Evolutionary conservation across 106 monocot species (phyloP).

Genomic region (Hemerocallis citrina): DNA sequence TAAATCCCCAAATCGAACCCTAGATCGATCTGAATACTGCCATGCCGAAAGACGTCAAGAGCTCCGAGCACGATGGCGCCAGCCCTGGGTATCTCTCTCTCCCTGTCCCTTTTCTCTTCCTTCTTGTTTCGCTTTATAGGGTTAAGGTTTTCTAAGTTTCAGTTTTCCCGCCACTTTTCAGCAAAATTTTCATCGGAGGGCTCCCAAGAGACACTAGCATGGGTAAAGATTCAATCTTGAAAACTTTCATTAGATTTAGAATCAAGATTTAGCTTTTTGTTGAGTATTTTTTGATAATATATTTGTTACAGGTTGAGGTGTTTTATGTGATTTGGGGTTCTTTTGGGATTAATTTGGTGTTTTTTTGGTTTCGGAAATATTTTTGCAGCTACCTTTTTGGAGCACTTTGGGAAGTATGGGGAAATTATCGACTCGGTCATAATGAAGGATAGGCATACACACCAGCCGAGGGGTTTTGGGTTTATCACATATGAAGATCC

Average conservation of each 20-base stretch:
- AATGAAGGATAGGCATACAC: slow-evolving; percentile 57
- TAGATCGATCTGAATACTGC: background rate
- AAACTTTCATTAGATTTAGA: no score
- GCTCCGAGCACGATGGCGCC: slow-evolving; percentile 6
- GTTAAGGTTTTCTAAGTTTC: no score
- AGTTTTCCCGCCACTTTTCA: no score
- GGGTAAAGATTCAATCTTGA: slow-evolving; percentile 2
- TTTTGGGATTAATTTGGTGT: background rate
- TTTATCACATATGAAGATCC: slow-evolving; percentile 74
- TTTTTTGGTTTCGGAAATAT: background rate
- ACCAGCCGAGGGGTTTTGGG: slow-evolving; percentile 75
- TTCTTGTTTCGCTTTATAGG: no score
- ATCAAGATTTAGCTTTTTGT: background rate
- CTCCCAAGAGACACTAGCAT: slow-evolving; percentile 29
- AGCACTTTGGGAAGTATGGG: slow-evolving; percentile 77
- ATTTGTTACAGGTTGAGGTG: background rate
- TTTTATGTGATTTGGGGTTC: background rate
- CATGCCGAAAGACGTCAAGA: slow-evolving; percentile 8
- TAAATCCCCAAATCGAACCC: no score
- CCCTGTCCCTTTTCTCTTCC: background rate
- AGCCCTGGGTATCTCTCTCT: slow-evolving; percentile 1
- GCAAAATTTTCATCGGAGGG: slow-evolving; percentile 46
- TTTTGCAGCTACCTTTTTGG: slow-evolving; percentile 29
- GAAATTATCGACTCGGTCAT: slow-evolving; percentile 67
- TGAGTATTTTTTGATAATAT: background rate